A percentile compares a stretch with the other conserved stretches of the same genome.
phyloP scores from a whole-genome alignment of 2,329 filamentous ascomycete genomes.

The Clonostachys solani region DNA sequence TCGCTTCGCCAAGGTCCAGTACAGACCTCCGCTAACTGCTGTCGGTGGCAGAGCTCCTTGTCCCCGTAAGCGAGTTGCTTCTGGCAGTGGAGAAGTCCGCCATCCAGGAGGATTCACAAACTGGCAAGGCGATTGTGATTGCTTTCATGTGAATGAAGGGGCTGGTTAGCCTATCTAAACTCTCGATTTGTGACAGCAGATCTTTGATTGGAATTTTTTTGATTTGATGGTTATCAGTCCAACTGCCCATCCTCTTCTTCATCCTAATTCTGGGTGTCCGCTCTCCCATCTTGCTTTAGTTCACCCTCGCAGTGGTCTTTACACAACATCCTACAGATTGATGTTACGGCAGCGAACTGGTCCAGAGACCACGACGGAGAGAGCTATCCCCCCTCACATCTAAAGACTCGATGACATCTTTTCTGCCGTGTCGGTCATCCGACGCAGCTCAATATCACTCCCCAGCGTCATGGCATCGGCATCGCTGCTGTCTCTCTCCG shows the following conservation, averaged over 20 bases:
- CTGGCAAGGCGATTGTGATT: conserved; percentile 66
- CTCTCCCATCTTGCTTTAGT: no score
- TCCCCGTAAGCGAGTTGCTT: conserved; percentile 60
- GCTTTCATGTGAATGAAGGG: conserved; percentile 27
- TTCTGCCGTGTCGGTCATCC: conserved; percentile 14
- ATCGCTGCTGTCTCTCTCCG: conserved; percentile 9
- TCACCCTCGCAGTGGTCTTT: no score
- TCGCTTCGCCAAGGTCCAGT: neutral
- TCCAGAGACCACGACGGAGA: no score
- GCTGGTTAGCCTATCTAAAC: no score
- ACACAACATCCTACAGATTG: no score
- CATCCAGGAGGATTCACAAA: conserved; percentile 51
- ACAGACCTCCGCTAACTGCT: conserved; percentile 6
- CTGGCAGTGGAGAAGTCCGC: conserved; percentile 62
- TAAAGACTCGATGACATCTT: conserved; percentile 16
- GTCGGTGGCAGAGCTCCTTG: conserved; percentile 55
- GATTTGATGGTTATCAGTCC: no score
- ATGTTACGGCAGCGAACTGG: no score
- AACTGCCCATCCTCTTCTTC: no score
- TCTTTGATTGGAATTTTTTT: no score
- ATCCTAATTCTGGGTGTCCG: no score
- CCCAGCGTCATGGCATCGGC: conserved; percentile 13
- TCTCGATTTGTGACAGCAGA: no score
- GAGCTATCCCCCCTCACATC: neutral
- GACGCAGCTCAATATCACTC: conserved; percentile 25